phyloP scores from a whole-genome alignment of 208 protist species.

The Strigomonas culicis region DNA sequence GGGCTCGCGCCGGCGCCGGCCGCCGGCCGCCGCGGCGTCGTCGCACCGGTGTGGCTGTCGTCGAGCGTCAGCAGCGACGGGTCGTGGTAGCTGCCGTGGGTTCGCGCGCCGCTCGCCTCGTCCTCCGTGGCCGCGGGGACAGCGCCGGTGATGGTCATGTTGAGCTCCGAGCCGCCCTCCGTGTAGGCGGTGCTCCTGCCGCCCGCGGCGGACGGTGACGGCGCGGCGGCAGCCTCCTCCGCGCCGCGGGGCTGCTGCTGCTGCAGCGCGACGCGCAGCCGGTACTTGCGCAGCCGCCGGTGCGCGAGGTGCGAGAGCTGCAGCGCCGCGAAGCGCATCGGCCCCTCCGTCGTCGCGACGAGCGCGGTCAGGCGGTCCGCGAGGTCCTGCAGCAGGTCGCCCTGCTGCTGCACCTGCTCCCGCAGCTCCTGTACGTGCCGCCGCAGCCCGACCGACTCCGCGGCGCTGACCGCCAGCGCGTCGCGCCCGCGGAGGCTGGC shows the following conservation, averaged over 20 bases:
- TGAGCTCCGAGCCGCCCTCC: conserved; percentile 22
- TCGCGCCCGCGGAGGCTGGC: background rate
- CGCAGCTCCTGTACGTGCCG: conserved; percentile 44
- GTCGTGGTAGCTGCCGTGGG: no score
- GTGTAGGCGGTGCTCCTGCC: no score
- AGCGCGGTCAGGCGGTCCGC: conserved; percentile 40
- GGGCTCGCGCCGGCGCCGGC: no score
- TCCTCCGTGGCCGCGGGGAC: background rate
- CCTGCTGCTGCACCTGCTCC: conserved; percentile 32
- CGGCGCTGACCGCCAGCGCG: background rate
- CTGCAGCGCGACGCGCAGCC: conserved; percentile 11
- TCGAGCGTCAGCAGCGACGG: no score
- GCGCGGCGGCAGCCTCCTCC: background rate
- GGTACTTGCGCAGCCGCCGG: conserved; percentile 37
- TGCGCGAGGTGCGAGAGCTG: conserved; percentile 36
- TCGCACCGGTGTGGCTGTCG: no score
- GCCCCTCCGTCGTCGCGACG: conserved; percentile 30
- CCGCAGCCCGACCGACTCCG: conserved; percentile 27
- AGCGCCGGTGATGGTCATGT: conserved; percentile 38
- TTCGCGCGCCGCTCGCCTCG: background rate
- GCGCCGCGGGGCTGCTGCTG: no score
- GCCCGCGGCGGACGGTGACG: background rate
- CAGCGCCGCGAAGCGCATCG: conserved; percentile 38
- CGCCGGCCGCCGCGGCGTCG: no score
- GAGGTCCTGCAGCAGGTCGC: conserved; percentile 39